Base-by-base conservation (phyloP, 2,329 filamentous ascomycete genomes). In the Daldinia sp. region DNA sequence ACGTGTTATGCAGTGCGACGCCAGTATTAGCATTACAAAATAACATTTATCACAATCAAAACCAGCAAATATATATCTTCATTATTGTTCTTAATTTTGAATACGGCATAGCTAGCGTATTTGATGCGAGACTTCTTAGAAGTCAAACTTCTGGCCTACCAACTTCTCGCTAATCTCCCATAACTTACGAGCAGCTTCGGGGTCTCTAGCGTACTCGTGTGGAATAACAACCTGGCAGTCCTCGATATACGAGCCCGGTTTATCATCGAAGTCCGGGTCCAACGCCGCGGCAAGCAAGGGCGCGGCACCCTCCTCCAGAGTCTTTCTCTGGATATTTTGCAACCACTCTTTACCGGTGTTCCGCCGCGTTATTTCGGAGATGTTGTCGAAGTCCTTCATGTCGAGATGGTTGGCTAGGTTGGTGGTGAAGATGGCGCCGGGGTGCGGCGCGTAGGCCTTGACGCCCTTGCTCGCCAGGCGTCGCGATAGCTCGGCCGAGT, bases 141-240 rank as follows among this genome's bases (percentile, higher is more conserved):
- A 48, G 30, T 71, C 64, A 66, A 80, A 80, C 10, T 76, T 69
- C 46, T 80, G 66, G 7, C 75, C 74, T 4, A 80, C 78, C n/a
- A 80, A 65, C 57, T 79, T 71, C 75, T 81, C 78, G 2, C 77
- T 79, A 10, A 79, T 57, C 55, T 72, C 75, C 79, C 79, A 81
- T 61, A 81, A 57, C 68, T 70, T 78, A 30, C 79, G 76, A 0
- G 79, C 80, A 20, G 75, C 74, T 10, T 72, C 63, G 1, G 65
- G 63, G 63, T 73, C 71, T 4, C 55, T 72, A 2, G 73, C 76
- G 65, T 76, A 76, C 37, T 71, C 71, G 2, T 74, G 57, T 13
- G 71, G 67, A 4, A 68, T 51, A 0, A 44, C 63, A 13, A 80
- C 67, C 53, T 76, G 77, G 60, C 77, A 80, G 54, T 80, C 73